phyloP scores from a whole-genome alignment of 768 basidiomycete genomes.

The Lactifluus volemus region DNA sequence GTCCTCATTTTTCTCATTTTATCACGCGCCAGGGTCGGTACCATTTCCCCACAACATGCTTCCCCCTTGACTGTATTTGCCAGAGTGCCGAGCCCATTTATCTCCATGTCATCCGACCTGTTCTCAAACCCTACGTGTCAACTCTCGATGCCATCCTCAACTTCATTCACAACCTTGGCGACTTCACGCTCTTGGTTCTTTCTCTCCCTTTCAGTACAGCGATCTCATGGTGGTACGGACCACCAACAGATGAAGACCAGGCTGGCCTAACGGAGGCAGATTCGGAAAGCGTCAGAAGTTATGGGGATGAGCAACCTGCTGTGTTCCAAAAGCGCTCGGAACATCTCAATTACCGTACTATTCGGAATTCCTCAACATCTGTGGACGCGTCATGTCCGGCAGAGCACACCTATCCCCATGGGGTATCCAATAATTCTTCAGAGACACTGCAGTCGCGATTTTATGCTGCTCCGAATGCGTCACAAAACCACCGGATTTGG shows the following conservation, averaged over 20 bases:
- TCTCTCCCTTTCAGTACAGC: slow-evolving; percentile 33
- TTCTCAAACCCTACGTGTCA: slow-evolving; percentile 63
- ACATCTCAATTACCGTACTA: background rate
- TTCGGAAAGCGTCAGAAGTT: slow-evolving; percentile 16
- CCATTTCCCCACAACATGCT: background rate
- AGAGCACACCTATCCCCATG: background rate
- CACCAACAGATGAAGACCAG: slow-evolving; percentile 12
- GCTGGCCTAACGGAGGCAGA: slow-evolving; percentile 16
- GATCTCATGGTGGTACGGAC: slow-evolving; percentile 26
- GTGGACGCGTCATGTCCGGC: background rate
- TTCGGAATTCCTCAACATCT: background rate
- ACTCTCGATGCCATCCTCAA: slow-evolving; percentile 61
- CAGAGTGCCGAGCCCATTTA: slow-evolving; percentile 84
- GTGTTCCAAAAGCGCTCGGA: background rate
- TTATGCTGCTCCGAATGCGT: background rate
- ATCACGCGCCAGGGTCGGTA: slow-evolving; percentile 59
- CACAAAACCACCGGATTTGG: slow-evolving; percentile 44
- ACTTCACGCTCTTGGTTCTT: slow-evolving; percentile 42
- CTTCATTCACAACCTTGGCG: slow-evolving; percentile 51
- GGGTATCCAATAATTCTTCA: background rate
- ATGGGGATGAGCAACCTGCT: slow-evolving; percentile 9
- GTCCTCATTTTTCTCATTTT: slow-evolving; percentile 65
- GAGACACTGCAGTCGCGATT: slow-evolving; percentile 5
- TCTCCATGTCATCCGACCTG: slow-evolving; percentile 70
- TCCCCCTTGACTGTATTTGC: background rate